Conservation (phyloP, 73 alveolate genomes). For the Blepharisma stoltei region DNA sequence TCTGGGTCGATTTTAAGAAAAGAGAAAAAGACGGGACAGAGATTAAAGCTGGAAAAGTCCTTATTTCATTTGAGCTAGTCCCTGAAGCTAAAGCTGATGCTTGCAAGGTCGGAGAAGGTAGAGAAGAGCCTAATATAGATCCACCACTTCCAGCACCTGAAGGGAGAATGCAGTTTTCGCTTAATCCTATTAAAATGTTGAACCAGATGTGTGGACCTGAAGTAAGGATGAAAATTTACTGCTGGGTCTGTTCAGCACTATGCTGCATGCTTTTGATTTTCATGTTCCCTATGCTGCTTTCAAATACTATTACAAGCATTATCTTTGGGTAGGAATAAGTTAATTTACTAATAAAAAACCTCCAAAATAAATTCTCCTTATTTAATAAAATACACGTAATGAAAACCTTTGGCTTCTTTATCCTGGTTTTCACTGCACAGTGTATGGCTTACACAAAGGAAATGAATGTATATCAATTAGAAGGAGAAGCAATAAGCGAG, state of each 20-base stretch:
- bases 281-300: slow-evolving; percentile 30
- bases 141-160: slow-evolving; percentile 96
- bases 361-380: no score
- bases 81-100: slow-evolving; percentile 79
- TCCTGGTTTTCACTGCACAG: no score
- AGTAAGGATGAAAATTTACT: background rate
- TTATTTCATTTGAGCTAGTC: slow-evolving; percentile 76
- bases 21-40: slow-evolving; percentile 6
- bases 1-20: slow-evolving; percentile 28
- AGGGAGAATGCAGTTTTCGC: slow-evolving; percentile 90
- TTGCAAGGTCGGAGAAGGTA: slow-evolving; percentile 87
- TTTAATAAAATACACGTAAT: no score
- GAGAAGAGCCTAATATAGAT: slow-evolving; percentile 94
- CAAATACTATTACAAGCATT: slow-evolving; percentile 13
- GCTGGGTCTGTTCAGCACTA: slow-evolving; percentile 18
- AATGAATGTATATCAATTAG: no score
- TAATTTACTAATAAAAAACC: no score
- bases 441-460: no score
- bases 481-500: no score
- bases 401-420: no score
- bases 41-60: slow-evolving; percentile 67
- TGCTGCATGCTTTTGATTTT: slow-evolving; percentile 1
- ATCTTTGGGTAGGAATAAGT: background rate
- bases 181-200: slow-evolving; percentile 90
- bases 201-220: slow-evolving; percentile 35